Evolutionary conservation across 1,139 yeast species (phyloP).

Genomic region (Geotrichum klebahnii): DNA sequence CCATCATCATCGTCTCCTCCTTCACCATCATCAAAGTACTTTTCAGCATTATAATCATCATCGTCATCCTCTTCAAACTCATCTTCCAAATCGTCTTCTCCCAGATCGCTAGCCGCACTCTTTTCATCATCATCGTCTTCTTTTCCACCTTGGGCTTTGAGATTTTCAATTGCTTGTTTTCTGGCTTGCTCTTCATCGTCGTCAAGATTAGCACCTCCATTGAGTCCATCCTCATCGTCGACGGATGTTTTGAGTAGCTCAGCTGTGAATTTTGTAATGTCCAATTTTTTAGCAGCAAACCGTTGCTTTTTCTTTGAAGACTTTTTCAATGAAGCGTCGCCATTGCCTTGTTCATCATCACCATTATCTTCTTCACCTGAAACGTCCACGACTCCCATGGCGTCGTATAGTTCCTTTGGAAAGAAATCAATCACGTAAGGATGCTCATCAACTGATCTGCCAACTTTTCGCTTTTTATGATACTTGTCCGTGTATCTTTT

Average conservation of each 20-base stretch:
- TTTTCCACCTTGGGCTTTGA: conserved; percentile 44
- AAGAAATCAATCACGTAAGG: conserved; percentile 60
- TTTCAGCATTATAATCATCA: conserved; percentile 65
- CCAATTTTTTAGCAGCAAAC: conserved; percentile 25
- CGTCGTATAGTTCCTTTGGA: conserved; percentile 73
- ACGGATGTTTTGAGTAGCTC: conserved; percentile 33
- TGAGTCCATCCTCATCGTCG: conserved; percentile 58
- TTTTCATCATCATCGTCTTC: conserved; percentile 47
- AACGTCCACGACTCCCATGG: conserved; percentile 56
- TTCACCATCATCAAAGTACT: conserved; percentile 49
- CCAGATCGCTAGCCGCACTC: conserved; percentile 62
- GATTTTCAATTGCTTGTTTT: conserved; percentile 34
- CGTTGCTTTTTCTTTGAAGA: conserved; percentile 28
- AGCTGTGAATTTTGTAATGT: conserved; percentile 33
- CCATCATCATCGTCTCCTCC: conserved; percentile 47
- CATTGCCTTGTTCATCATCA: conserved; percentile 46
- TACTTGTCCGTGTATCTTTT: conserved; percentile 40
- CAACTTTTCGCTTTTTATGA: conserved; percentile 67
- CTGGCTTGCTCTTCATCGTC: conserved; percentile 44
- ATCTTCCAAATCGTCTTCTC: conserved; percentile 71
- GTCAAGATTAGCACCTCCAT: conserved; percentile 46
- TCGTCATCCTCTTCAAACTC: conserved; percentile 77
- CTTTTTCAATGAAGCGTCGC: conserved; percentile 38
- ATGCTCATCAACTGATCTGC: conserved; percentile 75
- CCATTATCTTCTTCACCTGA: conserved; percentile 43